A percentile compares a stretch with the other conserved stretches of the same genome.
phyloP scores from a whole-genome alignment of 2,329 filamentous ascomycete species.

The Fusarium sp. region DNA sequence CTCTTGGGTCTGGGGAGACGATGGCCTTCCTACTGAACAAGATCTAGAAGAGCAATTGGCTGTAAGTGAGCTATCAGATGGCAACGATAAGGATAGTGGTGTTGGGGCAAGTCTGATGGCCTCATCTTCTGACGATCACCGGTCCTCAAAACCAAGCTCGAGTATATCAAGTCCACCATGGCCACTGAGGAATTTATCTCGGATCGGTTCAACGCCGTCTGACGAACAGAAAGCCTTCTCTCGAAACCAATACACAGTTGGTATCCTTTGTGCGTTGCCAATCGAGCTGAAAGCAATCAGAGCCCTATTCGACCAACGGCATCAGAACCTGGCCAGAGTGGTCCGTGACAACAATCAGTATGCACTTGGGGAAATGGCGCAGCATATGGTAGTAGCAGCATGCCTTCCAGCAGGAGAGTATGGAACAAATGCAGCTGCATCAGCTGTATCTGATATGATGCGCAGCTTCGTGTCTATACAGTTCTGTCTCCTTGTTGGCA shows the following conservation, averaged over 20 bases:
- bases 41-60: no score
- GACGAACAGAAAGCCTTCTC: no score
- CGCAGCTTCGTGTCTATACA: neutral
- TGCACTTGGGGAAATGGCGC: neutral
- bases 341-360: neutral
- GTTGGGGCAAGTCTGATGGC: rapidly evolving
- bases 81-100: neutral
- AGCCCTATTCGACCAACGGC: neutral
- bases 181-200: neutral
- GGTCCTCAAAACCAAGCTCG: neutral
- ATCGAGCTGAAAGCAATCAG: neutral
- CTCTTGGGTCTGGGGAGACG: neutral
- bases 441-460: neutral
- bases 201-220: no score
- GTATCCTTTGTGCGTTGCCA: neutral
- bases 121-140: rapidly evolving
- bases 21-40: no score
- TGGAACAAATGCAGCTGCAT: neutral
- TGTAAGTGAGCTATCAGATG: no score
- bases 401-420: neutral
- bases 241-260: neutral
- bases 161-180: no score
- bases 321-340: rapidly evolving
- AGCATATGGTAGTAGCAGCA: neutral
- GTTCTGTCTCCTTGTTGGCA: neutral